A percentile compares a stretch with the other conserved stretches of the same genome.
These are phyloP conservation scores for Sporisorium graminicola DNA, from an alignment of 1,284 basidiomycete genomes.

Conservation along the genomic window DNA sequence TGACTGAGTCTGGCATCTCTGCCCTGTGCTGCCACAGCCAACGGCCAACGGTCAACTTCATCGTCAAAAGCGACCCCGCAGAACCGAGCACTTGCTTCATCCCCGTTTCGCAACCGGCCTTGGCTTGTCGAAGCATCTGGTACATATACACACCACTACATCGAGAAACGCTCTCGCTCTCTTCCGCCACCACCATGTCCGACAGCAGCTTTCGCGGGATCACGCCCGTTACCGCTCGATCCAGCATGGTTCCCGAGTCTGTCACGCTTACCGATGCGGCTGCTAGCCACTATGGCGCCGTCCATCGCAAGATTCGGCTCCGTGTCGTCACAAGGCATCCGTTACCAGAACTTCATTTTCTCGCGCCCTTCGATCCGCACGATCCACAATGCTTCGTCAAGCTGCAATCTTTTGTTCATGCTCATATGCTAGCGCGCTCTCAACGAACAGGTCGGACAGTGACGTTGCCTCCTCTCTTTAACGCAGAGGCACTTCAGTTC, in stretches of 20 bases:
- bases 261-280: background rate
- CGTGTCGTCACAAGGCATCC: slow-evolving; percentile 33
- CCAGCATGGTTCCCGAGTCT: slow-evolving; percentile 25
- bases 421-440: slow-evolving; percentile 2
- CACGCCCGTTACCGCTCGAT: slow-evolving; percentile 28
- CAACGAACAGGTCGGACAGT: background rate
- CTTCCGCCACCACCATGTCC: slow-evolving; percentile 19
- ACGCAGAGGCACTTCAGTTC: slow-evolving; percentile 3
- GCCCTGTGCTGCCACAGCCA: background rate
- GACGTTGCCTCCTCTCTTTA: slow-evolving; percentile 1
- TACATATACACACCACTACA: slow-evolving; percentile 29
- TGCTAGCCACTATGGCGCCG: background rate
- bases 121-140: background rate
- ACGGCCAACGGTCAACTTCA: too few relatives aligned
- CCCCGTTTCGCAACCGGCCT: too few relatives aligned
- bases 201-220: slow-evolving; percentile 19
- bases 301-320: slow-evolving; percentile 24
- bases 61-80: background rate
- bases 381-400: slow-evolving; percentile 10
- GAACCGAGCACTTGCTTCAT: background rate
- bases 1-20: background rate
- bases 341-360: slow-evolving; percentile 42
- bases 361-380: slow-evolving; percentile 35
- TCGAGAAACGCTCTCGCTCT: slow-evolving; percentile 58
- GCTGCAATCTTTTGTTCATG: slow-evolving; percentile 28